Percentiles rank a stretch among this genome's conserved stretches.
Conservation (phyloP, 495 filamentous ascomycete species). For the Podospora fimiseda region DNA sequence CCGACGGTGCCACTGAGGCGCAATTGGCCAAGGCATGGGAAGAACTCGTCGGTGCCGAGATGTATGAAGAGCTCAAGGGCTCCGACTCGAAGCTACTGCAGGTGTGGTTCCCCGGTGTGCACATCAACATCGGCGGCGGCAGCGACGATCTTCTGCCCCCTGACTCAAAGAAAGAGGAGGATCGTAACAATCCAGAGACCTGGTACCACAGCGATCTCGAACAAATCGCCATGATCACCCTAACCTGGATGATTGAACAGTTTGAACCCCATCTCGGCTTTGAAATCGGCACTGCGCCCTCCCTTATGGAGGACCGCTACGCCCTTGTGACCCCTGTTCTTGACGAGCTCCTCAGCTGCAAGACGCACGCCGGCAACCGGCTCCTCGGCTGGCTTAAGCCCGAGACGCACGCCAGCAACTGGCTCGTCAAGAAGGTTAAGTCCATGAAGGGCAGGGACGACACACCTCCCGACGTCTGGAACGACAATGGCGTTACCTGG, state of each 20-base stretch:
- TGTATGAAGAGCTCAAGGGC: slow-evolving; percentile 10
- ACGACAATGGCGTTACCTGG: slow-evolving; percentile 4
- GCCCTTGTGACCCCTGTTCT: slow-evolving; percentile 52
- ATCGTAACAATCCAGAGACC: background rate
- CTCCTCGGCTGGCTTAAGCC: too few species aligned
- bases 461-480: slow-evolving; percentile 1
- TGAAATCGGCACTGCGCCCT: slow-evolving; percentile 6
- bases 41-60: slow-evolving; percentile 9
- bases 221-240: slow-evolving; percentile 43
- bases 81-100: slow-evolving; percentile 46
- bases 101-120: slow-evolving; percentile 64
- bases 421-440: slow-evolving; percentile 25
- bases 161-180: slow-evolving; percentile 2
- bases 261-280: slow-evolving; percentile 1
- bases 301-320: slow-evolving; percentile 55
- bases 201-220: background rate
- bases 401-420: too few species aligned
- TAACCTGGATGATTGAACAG: slow-evolving; percentile 44
- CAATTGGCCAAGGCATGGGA: slow-evolving; percentile 4
- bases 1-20: background rate
- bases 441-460: slow-evolving; percentile 6
- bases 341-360: slow-evolving; percentile 37
- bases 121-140: slow-evolving; percentile 60
- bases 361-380: too few species aligned
- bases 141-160: slow-evolving; percentile 27